A percentile compares a stretch with the other conserved stretches of the same genome.
phyloP scores from a whole-genome alignment of 371 early-diverging fungal species.

The Actinomucor elegans region DNA sequence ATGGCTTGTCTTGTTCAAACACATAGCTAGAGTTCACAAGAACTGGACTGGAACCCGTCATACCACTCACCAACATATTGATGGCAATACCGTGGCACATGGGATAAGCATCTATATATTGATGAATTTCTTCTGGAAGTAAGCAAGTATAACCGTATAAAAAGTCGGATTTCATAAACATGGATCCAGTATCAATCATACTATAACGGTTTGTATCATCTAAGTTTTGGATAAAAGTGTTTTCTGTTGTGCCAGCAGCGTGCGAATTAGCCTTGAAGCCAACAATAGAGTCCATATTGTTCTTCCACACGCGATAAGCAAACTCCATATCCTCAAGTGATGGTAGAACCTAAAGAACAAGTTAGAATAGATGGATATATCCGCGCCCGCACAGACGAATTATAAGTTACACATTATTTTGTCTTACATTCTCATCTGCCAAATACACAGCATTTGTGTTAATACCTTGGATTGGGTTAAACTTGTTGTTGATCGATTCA shows the following conservation, averaged over 20 bases:
- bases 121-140: constrained; percentile 28
- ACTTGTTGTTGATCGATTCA: constrained; percentile 22
- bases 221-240: not conserved
- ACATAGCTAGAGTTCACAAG: constrained; percentile 1
- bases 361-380: too few relatives aligned
- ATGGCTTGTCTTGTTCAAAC: not conserved
- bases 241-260: not conserved
- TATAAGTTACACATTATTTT: too few relatives aligned
- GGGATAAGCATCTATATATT: constrained; percentile 25
- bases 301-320: constrained; percentile 15
- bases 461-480: constrained; percentile 30
- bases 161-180: constrained; percentile 30
- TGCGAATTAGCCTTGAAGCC: constrained; percentile 15
- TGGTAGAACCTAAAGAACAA: constrained; percentile 4
- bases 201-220: constrained; percentile 14
- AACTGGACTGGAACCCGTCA: constrained; percentile 21
- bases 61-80: constrained; percentile 31
- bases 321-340: constrained; percentile 17
- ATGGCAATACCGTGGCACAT: constrained; percentile 26
- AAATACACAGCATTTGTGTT: constrained; percentile 22
- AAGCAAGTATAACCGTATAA: constrained; percentile 33
- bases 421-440: constrained; percentile 30
- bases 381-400: too few relatives aligned
- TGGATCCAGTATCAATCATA: constrained; percentile 20
- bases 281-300: constrained; percentile 12